Conservation (phyloP, 768 basidiomycete species). For the Tephrocybe sp. region DNA sequence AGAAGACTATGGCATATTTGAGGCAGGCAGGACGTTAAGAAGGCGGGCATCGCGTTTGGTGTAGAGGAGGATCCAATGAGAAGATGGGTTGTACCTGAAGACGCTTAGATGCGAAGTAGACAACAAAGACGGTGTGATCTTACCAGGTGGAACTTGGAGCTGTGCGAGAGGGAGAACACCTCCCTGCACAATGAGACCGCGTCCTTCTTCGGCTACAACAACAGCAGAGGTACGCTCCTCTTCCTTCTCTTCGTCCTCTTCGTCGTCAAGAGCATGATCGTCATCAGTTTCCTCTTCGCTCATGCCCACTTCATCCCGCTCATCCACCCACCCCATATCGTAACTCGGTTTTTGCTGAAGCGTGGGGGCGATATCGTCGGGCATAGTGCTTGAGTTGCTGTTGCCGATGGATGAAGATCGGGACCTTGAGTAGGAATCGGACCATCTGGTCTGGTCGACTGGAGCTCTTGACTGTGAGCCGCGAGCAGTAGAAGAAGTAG, state of each 20-base stretch:
- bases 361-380: slow-evolving; percentile 41
- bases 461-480: slow-evolving; percentile 45
- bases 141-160: slow-evolving; percentile 72
- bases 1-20: slow-evolving; percentile 76
- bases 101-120: slow-evolving; percentile 9
- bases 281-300: slow-evolving; percentile 37
- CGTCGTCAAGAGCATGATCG: slow-evolving; percentile 39
- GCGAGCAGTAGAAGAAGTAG: slow-evolving; percentile 41
- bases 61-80: slow-evolving; percentile 79
- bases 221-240: slow-evolving; percentile 76
- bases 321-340: slow-evolving; percentile 73
- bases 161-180: slow-evolving; percentile 58
- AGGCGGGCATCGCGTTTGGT: slow-evolving; percentile 73
- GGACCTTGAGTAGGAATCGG: slow-evolving; percentile 70
- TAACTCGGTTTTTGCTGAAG: slow-evolving; percentile 69
- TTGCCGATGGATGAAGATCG: slow-evolving; percentile 67
- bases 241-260: slow-evolving; percentile 48
- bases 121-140: slow-evolving; percentile 22
- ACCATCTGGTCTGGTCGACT: slow-evolving; percentile 69
- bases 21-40: slow-evolving; percentile 69
- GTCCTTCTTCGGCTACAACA: slow-evolving; percentile 80
- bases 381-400: slow-evolving; percentile 33
- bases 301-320: slow-evolving; percentile 43
- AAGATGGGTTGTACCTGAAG: slow-evolving; percentile 87
- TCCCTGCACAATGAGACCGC: slow-evolving; percentile 77